Evolutionary conservation across 345 rosid genomes (phyloP), one percentile per base, ranked within the genome.

Genomic region (Iberis pinnata): DNA sequence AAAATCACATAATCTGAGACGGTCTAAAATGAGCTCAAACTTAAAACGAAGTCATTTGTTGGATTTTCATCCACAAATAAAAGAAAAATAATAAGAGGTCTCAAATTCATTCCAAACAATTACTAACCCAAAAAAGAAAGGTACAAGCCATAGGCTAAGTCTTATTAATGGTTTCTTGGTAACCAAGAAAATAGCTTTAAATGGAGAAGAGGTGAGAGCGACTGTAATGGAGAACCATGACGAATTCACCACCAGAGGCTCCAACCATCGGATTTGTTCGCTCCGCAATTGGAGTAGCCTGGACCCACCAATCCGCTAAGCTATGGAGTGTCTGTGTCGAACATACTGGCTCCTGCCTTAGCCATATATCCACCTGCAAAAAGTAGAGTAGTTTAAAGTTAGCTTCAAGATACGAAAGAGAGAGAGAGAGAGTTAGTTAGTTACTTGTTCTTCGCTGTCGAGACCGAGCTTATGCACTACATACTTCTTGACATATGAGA

Each of bases 341-440:
- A 43, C 32, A 43, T 55, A 80, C 40, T 3, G 79, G 75, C 64
- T 66, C 72, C 7, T 79, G 60, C 39, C 50, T 27, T 57, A 78
- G 13, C 12, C 37, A 71, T 43, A 83, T 63, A 65, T 76, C 78
- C 45, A 83, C 87, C 92, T 78, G 61, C 24, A 43, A 41, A 38
- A 19, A 37, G 12, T 7, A 39, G 3, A n/a, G 18, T 12, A 55
- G 19, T n/a, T n/a, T n/a, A 33, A 29, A 3, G 8, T 29, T 29
- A 29, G 33, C 33, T 7, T 29, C 33, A 29, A 29, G 33, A 29
- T 3, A 29, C 5, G 9, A 29, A 7, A 29, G 33, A 29, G 33
- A 29, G 33, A 29, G 8, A 29, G 33, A 26, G 29, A 26, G 10
- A 29, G 33, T 6, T 7, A 29, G 29, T 26, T 4, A 26, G 8